Evolutionary conservation across 192 early-diverging fungal genomes (phyloP).

Genomic region (Pilobolus umbonatus): DNA sequence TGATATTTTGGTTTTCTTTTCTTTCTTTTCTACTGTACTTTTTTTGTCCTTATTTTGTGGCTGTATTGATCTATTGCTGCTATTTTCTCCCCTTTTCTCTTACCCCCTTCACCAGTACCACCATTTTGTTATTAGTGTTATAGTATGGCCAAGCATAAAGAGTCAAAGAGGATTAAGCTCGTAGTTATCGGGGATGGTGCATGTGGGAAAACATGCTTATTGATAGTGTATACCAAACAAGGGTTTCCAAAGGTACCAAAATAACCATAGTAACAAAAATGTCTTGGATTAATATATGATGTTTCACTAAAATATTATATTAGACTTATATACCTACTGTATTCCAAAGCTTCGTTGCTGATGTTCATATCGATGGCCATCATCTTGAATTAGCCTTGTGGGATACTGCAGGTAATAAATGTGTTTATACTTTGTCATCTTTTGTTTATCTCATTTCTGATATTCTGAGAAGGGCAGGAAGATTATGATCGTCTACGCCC

Average conservation of each 20-base stretch:
- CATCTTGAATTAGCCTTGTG: conserved; percentile 67
- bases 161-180: conserved; percentile 6
- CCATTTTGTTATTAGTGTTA: too few relatives aligned
- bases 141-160: background rate
- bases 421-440: background rate
- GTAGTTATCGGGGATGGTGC: conserved; percentile 64
- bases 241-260: conserved; percentile 70
- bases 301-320: background rate
- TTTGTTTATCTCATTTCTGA: background rate
- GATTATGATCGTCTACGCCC: conserved; percentile 68
- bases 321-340: conserved; percentile 61
- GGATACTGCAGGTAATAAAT: conserved; percentile 64
- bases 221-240: conserved; percentile 66
- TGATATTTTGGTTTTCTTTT: background rate
- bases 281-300: background rate
- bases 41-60: background rate
- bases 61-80: background rate
- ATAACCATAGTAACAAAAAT: background rate
- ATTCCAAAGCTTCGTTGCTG: conserved; percentile 66
- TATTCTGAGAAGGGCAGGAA: conserved; percentile 18
- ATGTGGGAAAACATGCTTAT: conserved; percentile 73
- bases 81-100: too few relatives aligned
- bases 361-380: conserved; percentile 60
- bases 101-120: too few relatives aligned
- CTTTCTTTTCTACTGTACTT: background rate